A percentile compares a stretch with the other conserved stretches of the same genome.
These are phyloP conservation scores for Pythium pectinolyticum DNA, from an alignment of 352 stramenopile species.

Conservation along the genomic window DNA sequence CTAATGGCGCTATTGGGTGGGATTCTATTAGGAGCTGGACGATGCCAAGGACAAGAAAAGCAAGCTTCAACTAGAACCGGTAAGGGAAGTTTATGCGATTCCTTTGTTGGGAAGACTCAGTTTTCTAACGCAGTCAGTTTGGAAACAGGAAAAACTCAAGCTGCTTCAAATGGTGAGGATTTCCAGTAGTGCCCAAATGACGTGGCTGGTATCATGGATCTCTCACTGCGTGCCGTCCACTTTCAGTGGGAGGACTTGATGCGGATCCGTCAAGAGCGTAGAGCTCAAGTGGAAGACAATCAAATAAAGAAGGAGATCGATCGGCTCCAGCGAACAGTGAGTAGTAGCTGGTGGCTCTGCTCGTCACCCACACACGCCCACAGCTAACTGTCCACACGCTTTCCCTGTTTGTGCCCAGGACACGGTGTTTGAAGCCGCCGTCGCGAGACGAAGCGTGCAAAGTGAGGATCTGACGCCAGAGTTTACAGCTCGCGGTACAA, in stretches of 20 bases:
- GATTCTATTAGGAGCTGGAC: constrained; percentile 10
- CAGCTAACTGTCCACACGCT: too few relatives aligned
- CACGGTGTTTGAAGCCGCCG: constrained; percentile 46
- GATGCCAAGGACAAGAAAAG: constrained; percentile 27
- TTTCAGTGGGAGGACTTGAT: constrained; percentile 53
- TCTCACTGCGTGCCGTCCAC: not conserved
- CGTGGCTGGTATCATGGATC: not conserved
- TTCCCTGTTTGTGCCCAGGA: constrained; percentile 39
- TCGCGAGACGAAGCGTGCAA: constrained; percentile 51
- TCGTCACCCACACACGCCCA: not conserved
- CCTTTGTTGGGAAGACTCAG: not conserved
- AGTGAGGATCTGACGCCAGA: constrained; percentile 58
- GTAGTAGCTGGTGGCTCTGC: not conserved
- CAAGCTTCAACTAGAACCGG: constrained; percentile 19
- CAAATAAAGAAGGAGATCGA: constrained; percentile 36
- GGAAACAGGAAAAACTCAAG: constrained; percentile 28
- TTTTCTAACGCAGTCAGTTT: too few relatives aligned
- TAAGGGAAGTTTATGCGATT: not conserved
- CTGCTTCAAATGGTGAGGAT: constrained; percentile 19
- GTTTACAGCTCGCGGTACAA: constrained; percentile 58
- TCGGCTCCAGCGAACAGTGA: constrained; percentile 14
- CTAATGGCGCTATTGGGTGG: not conserved
- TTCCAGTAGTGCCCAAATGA: not conserved
- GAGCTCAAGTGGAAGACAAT: constrained; percentile 32
- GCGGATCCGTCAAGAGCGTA: constrained; percentile 34